These are phyloP conservation scores for Pyrenophora teres DNA, from an alignment of 2,329 filamentous ascomycete species.

Conservation along the genomic window DNA sequence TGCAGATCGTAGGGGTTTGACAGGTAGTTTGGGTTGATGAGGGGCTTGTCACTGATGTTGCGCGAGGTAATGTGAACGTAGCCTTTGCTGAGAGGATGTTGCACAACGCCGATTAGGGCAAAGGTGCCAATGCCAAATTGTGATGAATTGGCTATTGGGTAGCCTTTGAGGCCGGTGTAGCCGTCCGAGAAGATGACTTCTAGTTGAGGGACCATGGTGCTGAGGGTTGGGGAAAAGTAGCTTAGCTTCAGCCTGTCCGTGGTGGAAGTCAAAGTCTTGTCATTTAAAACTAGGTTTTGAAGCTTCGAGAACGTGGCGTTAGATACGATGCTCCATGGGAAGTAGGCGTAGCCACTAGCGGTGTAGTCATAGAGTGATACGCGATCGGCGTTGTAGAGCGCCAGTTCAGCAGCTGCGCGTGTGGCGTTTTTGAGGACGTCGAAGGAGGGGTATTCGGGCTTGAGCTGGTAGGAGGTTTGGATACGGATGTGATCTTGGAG, in stretches of 20 bases:
- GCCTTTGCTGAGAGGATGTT: constrained; percentile 42
- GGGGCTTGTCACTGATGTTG: constrained; percentile 29
- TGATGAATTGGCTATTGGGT: constrained; percentile 32
- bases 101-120: constrained; percentile 42
- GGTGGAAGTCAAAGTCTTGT: constrained; percentile 16
- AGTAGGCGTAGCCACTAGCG: constrained; percentile 49
- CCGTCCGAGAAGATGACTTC: constrained; percentile 55
- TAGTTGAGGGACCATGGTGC: constrained; percentile 46
- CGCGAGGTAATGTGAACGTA: constrained; percentile 30
- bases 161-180: constrained; percentile 50
- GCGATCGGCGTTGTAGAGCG: constrained; percentile 42
- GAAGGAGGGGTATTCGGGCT: constrained; percentile 29
- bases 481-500: constrained; percentile 43
- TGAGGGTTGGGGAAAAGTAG: constrained; percentile 43
- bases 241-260: constrained; percentile 29
- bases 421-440: constrained; percentile 33
- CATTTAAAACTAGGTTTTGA: constrained; percentile 39
- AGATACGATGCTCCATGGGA: constrained; percentile 50
- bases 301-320: constrained; percentile 40
- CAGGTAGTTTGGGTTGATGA: constrained; percentile 39
- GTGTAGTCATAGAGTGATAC: constrained; percentile 50
- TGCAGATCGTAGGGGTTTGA: constrained; percentile 34
- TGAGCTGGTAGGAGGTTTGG: constrained; percentile 30
- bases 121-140: constrained; percentile 38
- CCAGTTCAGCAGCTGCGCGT: constrained; percentile 48